Evolutionary conservation across 2,329 filamentous ascomycete species (phyloP).

Genomic region (Nigrospora sphaerica): DNA sequence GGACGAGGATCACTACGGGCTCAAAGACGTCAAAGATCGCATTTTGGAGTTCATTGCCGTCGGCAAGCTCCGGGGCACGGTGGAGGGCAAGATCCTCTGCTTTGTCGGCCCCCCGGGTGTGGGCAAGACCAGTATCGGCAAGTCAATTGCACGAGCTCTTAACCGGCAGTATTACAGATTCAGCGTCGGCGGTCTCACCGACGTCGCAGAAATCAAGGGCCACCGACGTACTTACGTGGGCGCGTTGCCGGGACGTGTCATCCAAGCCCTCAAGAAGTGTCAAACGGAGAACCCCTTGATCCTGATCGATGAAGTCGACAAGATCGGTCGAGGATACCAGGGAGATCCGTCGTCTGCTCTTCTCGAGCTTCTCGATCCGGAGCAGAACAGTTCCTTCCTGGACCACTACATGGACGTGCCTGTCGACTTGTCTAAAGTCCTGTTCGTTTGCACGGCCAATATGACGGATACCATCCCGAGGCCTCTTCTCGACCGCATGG

Average conservation of each 20-base stretch:
- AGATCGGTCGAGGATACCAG: conserved; percentile 93
- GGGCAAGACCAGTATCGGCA: conserved; percentile 97
- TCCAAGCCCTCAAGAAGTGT: conserved; percentile 97
- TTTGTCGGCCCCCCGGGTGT: conserved; percentile 96
- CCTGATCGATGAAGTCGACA: conserved; percentile 95
- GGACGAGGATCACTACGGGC: conserved; percentile 92
- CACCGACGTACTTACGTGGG: conserved; percentile 95
- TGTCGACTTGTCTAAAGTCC: conserved; percentile 89
- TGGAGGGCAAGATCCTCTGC: conserved; percentile 97
- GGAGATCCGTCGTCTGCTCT: conserved; percentile 93
- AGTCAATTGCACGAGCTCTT: conserved; percentile 89
- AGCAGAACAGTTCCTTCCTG: conserved; percentile 95
- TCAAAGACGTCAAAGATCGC: conserved; percentile 97
- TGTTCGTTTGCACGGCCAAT: conserved; percentile 97
- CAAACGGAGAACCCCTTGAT: conserved; percentile 97
- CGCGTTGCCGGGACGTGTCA: conserved; percentile 89
- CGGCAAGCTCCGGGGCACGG: conserved; percentile 90
- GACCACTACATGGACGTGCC: conserved; percentile 98
- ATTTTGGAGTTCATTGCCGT: conserved; percentile 98
- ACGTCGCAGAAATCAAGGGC: conserved; percentile 98
- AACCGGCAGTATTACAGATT: conserved; percentile 98
- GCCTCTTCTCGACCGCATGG: conserved; percentile 93
- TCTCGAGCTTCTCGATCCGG: conserved; percentile 87
- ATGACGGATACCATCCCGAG: conserved; percentile 88
- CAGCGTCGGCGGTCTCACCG: conserved; percentile 91